A percentile compares a stretch with the other conserved stretches of the same genome.
phyloP scores from a whole-genome alignment of 208 protist species.

The Trypanosoma melophagium region DNA sequence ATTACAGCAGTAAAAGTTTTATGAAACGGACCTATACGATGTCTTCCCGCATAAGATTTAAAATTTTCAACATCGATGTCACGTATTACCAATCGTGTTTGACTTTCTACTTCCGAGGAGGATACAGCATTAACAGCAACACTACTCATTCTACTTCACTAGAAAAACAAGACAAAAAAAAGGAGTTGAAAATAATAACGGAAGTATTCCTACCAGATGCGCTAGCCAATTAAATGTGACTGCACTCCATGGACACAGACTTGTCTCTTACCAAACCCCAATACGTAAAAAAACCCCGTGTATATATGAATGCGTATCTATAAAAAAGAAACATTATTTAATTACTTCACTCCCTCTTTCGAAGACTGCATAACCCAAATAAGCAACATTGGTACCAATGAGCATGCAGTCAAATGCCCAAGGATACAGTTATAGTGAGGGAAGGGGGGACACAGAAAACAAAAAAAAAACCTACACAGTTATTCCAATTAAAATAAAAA shows the following conservation, averaged over 20 bases:
- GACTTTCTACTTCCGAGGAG: neutral
- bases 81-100: slow-evolving; percentile 93
- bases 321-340: too few relatives aligned
- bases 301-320: too few relatives aligned
- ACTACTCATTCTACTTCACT: slow-evolving; percentile 15
- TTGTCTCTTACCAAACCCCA: too few relatives aligned
- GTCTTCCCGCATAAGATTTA: slow-evolving; percentile 99
- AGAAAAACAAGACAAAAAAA: slow-evolving; percentile 2
- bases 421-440: too few relatives aligned
- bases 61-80: slow-evolving; percentile 99
- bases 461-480: slow-evolving; percentile 4
- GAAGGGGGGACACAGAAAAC: neutral
- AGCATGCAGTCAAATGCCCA: too few relatives aligned
- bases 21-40: slow-evolving; percentile 99
- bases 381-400: too few relatives aligned
- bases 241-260: too few relatives aligned
- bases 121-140: neutral
- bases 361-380: too few relatives aligned
- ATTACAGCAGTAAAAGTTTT: slow-evolving; percentile 99
- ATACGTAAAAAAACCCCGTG: too few relatives aligned
- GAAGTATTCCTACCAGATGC: neutral
- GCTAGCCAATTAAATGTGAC: too few relatives aligned
- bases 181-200: slow-evolving; percentile 22
- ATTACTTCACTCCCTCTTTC: too few relatives aligned
- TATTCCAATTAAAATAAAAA: neutral